Conservation (phyloP, 1,284 basidiomycete species). For the Exsudoporus floridanus region DNA sequence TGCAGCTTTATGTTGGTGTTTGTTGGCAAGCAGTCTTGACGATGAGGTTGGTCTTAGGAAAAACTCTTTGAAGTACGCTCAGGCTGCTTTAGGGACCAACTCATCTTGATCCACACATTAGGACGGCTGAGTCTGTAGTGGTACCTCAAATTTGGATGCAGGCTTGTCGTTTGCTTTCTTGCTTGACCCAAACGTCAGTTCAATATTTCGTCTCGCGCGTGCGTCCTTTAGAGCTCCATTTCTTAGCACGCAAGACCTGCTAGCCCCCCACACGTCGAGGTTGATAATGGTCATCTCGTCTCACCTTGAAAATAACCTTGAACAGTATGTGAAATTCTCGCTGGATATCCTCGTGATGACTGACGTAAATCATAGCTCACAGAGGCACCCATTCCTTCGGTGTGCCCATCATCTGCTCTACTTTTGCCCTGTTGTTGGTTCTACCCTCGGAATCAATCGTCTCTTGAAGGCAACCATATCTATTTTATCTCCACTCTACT, state of each 20-base stretch:
- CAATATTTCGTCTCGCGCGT: neutral
- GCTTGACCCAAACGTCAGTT: slow-evolving; percentile 51
- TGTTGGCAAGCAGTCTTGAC: slow-evolving; percentile 59
- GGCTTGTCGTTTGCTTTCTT: slow-evolving; percentile 51
- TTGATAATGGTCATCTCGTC: slow-evolving; percentile 51
- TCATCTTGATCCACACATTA: slow-evolving; percentile 49
- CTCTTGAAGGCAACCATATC: slow-evolving; percentile 56
- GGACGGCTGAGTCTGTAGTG: slow-evolving; percentile 53
- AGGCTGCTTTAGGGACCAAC: slow-evolving; percentile 42
- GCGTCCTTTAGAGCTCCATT: slow-evolving; percentile 6
- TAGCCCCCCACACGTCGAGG: slow-evolving; percentile 52
- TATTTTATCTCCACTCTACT: slow-evolving; percentile 49
- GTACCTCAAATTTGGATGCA: slow-evolving; percentile 54
- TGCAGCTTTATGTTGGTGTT: slow-evolving; percentile 48
- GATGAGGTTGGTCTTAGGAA: slow-evolving; percentile 42
- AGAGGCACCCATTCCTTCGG: slow-evolving; percentile 46
- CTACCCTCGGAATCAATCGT: slow-evolving; percentile 51
- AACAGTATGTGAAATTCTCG: slow-evolving; percentile 44
- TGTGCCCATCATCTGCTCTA: slow-evolving; percentile 45
- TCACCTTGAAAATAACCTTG: slow-evolving; percentile 58
- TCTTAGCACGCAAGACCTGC: slow-evolving; percentile 48
- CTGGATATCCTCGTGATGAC: neutral
- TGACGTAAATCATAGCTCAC: slow-evolving; percentile 36
- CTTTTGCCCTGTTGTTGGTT: slow-evolving; percentile 48
- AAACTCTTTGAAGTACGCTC: slow-evolving; percentile 4